phyloP scores from a whole-genome alignment of 345 rosid species.

The Mangifera indica region DNA sequence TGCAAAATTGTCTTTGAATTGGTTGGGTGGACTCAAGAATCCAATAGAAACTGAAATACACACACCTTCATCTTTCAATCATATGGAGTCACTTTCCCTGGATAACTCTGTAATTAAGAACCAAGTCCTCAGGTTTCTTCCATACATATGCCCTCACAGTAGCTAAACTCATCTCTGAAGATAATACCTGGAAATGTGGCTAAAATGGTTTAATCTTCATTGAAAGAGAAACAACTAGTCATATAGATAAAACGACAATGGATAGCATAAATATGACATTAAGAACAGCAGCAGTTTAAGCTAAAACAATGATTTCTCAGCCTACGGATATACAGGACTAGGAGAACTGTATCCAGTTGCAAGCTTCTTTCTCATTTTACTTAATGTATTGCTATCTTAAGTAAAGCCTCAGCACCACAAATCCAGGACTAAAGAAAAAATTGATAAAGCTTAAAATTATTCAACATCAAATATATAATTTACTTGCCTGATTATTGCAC shows the following conservation, averaged over 20 bases:
- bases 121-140: conserved; percentile 96
- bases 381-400: not conserved
- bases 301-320: not conserved
- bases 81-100: conserved; percentile 61
- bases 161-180: conserved; percentile 98
- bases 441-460: not conserved
- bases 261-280: not conserved
- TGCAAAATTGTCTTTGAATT: not conserved
- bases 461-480: not conserved
- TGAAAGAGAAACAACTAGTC: not conserved
- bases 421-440: not conserved
- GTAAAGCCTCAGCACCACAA: not conserved
- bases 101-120: conserved; percentile 81
- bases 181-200: conserved; percentile 58
- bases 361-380: too few relatives aligned
- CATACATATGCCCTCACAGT: conserved; percentile 88
- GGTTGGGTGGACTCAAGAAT: too few relatives aligned
- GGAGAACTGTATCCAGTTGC: not conserved
- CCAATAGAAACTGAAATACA: not conserved
- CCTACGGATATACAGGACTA: not conserved
- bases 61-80: conserved; percentile 37
- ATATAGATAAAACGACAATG: not conserved
- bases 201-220: not conserved
- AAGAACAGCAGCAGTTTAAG: not conserved
- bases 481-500: conserved; percentile 94